Evolutionary conservation across 352 stramenopile species (phyloP), one percentile per base, ranked within the genome.

Genomic region (Globisporangium perplexum): DNA sequence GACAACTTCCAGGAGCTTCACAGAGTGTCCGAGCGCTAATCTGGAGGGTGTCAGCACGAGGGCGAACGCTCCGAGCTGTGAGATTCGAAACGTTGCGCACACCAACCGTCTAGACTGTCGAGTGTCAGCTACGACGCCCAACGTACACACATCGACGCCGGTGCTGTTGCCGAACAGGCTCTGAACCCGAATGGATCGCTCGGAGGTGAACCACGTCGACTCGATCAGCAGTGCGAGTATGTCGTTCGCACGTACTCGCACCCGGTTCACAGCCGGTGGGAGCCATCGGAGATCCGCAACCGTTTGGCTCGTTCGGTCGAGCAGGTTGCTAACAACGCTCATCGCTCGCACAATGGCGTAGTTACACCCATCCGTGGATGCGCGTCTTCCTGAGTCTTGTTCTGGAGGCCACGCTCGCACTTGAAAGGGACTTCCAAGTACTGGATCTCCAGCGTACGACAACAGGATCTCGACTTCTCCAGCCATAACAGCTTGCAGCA

Each of bases 191-290:
- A 55, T 39, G 7, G 8, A 24, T 15, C 28, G 33, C 0, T 8
- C 12, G 6, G 23, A 41, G n/a, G 23, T 1, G 2, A 4, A 50
- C 7, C 14, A 0, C 31, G 28, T 0, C 39, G 18, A 6, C 5
- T 63, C 50, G 15, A 63, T 15, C 1, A 63, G 35, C 10, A 63
- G 50, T 22, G 50, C 38, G 22, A 63, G 20, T 1, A 26, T 44
- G 43, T 57, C 57, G 26, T 26, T 45, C 8, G 35, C 22, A 11
- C 22, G 31, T 1, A 63, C 44, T 6, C 50, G 57, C 24, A 58
- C 26, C 20, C 35, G 49, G 7, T 41, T 49, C 7, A 7, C 17
- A n/a, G 1, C 18, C 11, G 17, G n/a, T 38, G 35, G 20, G 7
- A 6, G 24, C 57, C 57, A 63, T 14, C n/a, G 10, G 20, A 58